Conservation (phyloP, 2,329 filamentous ascomycete genomes). For the Epichloe coenophiala region DNA sequence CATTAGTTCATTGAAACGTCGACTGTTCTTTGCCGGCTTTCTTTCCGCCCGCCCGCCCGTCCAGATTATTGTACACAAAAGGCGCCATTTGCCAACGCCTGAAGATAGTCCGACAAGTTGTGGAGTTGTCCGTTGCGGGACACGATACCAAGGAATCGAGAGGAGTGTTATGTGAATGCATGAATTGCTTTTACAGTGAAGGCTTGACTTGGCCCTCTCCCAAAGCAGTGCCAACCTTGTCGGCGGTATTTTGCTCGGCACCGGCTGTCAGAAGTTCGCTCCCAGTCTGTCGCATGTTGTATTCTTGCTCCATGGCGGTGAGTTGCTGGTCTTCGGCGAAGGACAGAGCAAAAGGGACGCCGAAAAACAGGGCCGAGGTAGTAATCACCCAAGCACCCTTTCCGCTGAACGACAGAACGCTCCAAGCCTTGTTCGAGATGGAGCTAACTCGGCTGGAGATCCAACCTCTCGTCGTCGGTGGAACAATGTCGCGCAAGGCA, state of each 20-base stretch:
- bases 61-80: slow-evolving; percentile 5
- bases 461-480: slow-evolving; percentile 56
- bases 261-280: slow-evolving; percentile 52
- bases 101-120: background rate
- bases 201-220: slow-evolving; percentile 33
- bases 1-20: background rate
- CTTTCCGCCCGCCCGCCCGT: background rate
- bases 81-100: background rate
- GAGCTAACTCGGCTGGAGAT: slow-evolving; percentile 48
- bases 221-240: slow-evolving; percentile 36
- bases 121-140: background rate
- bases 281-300: slow-evolving; percentile 86
- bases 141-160: background rate
- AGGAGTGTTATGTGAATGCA: background rate
- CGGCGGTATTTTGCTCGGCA: slow-evolving; percentile 29
- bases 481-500: slow-evolving; percentile 64
- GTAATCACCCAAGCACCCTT: slow-evolving; percentile 84
- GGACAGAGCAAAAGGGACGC: slow-evolving; percentile 85
- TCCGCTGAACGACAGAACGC: slow-evolving; percentile 56
- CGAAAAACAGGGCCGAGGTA: slow-evolving; percentile 77
- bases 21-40: background rate
- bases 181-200: slow-evolving; percentile 28
- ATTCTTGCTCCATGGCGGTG: slow-evolving; percentile 94
- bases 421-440: slow-evolving; percentile 34
- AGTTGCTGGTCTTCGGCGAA: slow-evolving; percentile 95